Evolutionary conservation across 805 yeast species (phyloP), one percentile per base, ranked within the genome.

Genomic region (Lipomyces japonicus): DNA sequence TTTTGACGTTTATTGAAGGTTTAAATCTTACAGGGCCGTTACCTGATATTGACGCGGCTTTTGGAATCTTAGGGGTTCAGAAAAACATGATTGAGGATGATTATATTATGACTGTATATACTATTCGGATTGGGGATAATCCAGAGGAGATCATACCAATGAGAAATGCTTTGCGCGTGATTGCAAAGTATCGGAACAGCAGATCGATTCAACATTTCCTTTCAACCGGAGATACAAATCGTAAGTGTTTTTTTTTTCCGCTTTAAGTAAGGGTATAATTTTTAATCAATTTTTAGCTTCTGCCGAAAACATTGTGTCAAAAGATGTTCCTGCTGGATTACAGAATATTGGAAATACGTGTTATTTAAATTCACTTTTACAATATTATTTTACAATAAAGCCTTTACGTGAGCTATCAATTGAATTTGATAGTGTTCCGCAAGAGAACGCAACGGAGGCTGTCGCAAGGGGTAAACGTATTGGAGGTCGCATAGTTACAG

Each of bases 261-360:
- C 61, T 1, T 66, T 89, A 39, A 71, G 77, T 31, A 66, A 72
- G 2, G 71, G 37, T 12, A 12, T 19, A 7, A 34, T 12, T 28
- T 10, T 28, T 28, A 14, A 28, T 14, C 14, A 10, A 14, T 34
- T n/a, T 34, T n/a, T 14, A 34, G 37, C 16, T 34, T 14, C 37
- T 6, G 7, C 6, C 7, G 37, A 34, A 34, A 19, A 34, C 7
- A 12, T 87, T 42, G 88, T 0, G 81, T 77, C 14, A 76, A 78
- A 43, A 82, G 91, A 34, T 19, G 16, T 34, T 79, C 98, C 98
- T 0, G 86, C 88, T 2, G 98, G 98, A 0, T 74, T 93, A 63
- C 86, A 84, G 67, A 93, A 93, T 64, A 90, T 89, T 55, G 98
- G 98, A 22, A 93, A 93, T 65, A 91, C 98, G 0, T 93, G 98